Evolutionary conservation across 1,139 yeast species (phyloP), one percentile per base, ranked within the genome.

Genomic region (Lodderomyces beijingensis): DNA sequence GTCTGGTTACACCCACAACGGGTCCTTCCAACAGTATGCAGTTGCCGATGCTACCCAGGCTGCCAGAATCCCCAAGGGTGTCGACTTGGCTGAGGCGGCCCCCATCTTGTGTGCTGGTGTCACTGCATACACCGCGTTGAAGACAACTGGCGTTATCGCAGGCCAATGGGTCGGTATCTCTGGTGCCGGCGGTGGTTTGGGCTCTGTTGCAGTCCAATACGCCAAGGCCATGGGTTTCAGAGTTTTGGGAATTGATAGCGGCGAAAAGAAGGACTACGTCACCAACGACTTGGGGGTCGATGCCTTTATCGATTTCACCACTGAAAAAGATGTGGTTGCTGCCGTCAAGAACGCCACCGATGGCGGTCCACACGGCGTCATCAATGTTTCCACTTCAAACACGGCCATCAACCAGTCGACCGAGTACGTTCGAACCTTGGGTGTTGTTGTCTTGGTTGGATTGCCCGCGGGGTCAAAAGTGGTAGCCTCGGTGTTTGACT

Each of bases 31-130:
- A 62, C 81, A 81, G 58, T 81, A 78, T 49, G 87, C 87, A 25
- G 79, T 88, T 33, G 87, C 93, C 39, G 89, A 83, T 59, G 91
- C 91, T 30, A 74, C 81, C 39, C 94, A 84, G 55, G 94, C 93
- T 35, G 93, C 94, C 26, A 70, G 73, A 53, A 76, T 85, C 47
- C 85, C 89, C 37, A 53, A 64, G 46, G 81, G 79, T 42, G 67
- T 83, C 34, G 86, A 84, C 51, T 73, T 84, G 52, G 88, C 89
- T 37, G 62, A 69, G 45, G 77, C 78, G 39, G 77, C 95, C 19
- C 95, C 95, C 45, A 77, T 85, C 42, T 66, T 81, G 50, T 81
- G 89, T 73, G 89, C 88, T 18, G 89, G 89, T 65, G 77, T 81
- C 50, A 81, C 88, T 26, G 88, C 79, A 32, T 81, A 79, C 73